Evolutionary conservation across 2,329 filamentous ascomycete species (phyloP), one percentile per base, ranked within the genome.

Genomic region (Talaromyces islandicus): DNA sequence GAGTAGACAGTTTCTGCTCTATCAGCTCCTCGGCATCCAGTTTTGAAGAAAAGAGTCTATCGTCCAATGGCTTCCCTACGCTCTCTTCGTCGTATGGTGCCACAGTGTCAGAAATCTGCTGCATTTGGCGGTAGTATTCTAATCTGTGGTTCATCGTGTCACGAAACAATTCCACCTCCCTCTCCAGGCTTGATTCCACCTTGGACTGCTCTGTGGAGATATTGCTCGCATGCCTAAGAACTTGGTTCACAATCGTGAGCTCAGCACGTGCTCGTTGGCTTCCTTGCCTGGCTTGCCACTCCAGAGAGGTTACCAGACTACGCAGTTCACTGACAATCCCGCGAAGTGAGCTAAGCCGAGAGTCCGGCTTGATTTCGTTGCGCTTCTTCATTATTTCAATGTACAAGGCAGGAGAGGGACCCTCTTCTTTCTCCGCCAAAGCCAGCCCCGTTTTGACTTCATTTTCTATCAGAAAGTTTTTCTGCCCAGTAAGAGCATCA

Each of bases 81-180:
- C 80, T 79, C 29, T 73, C 71, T 11, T 88, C 87, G 60, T 91
- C 87, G 59, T 89, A 90, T 0, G 89, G 87, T 5, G 85, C 83
- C 0, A 97, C 91, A 19, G 86, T 90, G 70, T 97, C 93, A 0
- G 92, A 97, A n/a, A 97, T 86, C 27, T 85, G 84, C 70, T 97
- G 94, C 11, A 97, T 81, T 69, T 97, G 92, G 5, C 88, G 86
- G 70, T 97, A 97, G 70, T 92, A 97, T 60, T 94, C 91, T 0
- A 97, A 77, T 14, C 94, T 87, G 41, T 86, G 81, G 68, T 97
- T 97, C 85, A 96, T 92, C 0, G 88, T 85, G 17, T 81, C 80
- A 29, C 86, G 88, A 71, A 96, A 94, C 29, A 86, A 77, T 53
- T 93, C 88, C 6, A 91, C 77, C 71, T 97, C 92, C 55, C 76